These are phyloP conservation scores for Caryopteris hybrid DNA, from an alignment of 305 asterid genomes.

Conservation along the genomic window DNA sequence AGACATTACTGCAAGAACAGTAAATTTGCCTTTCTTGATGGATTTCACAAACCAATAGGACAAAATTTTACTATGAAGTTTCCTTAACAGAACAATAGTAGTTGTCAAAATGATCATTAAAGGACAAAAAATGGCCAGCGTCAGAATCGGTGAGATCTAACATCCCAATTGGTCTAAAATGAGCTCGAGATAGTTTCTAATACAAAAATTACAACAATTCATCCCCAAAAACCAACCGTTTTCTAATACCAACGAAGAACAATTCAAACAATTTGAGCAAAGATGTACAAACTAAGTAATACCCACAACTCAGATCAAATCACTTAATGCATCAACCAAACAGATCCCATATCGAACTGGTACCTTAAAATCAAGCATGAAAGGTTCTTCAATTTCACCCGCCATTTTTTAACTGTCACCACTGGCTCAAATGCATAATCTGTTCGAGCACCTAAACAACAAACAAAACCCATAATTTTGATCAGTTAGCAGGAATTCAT, in stretches of 20 bases:
- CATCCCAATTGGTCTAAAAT: not conserved
- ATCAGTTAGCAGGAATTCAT: not conserved
- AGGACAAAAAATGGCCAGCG: not conserved
- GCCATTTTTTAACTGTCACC: slow-evolving; percentile 44
- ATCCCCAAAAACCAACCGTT: no score
- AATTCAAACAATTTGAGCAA: not conserved
- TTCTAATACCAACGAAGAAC: no score
- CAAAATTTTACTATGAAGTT: not conserved
- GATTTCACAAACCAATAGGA: not conserved
- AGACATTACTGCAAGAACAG: not conserved
- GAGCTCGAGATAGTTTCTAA: not conserved
- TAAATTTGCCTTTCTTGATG: no score
- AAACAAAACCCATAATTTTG: slow-evolving; percentile 19
- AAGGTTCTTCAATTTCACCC: slow-evolving; percentile 63
- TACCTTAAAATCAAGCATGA: slow-evolving; percentile 67
- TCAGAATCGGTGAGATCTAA: slow-evolving; percentile 3
- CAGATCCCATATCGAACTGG: slow-evolving; percentile 11
- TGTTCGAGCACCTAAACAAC: slow-evolving; percentile 18
- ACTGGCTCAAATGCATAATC: slow-evolving; percentile 1
- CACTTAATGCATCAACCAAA: slow-evolving; percentile 9
- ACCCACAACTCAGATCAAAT: slow-evolving; percentile 9
- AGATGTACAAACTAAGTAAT: not conserved
- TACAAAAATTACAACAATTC: no score
- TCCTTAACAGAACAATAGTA: not conserved
- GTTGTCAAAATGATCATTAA: not conserved